phyloP scores from a whole-genome alignment of 345 rosid species.

The Eucalyptus pumila region DNA sequence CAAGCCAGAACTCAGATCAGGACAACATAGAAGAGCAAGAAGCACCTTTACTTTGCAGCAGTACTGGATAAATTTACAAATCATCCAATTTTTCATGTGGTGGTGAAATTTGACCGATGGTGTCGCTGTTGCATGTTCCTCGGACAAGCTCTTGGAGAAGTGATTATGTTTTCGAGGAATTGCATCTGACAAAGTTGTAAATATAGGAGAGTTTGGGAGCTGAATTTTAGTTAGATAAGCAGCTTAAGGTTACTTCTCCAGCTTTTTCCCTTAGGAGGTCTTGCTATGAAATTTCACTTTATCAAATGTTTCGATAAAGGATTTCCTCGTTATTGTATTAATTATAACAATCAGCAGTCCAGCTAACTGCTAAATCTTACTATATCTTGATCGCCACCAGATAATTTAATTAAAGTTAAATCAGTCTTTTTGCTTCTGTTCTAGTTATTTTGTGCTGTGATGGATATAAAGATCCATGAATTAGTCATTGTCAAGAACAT shows the following conservation, averaged over 20 bases:
- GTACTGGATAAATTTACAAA: background rate
- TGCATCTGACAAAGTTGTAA: background rate
- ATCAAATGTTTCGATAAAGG: background rate
- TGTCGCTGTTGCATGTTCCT: background rate
- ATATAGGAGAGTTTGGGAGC: background rate
- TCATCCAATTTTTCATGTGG: background rate
- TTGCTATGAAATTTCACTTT: background rate
- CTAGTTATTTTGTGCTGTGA: background rate
- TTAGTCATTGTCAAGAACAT: background rate
- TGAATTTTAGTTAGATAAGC: background rate
- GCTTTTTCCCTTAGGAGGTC: background rate
- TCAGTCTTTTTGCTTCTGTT: background rate
- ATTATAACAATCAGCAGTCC: background rate
- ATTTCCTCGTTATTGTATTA: background rate
- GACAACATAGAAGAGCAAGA: slow-evolving; percentile 9
- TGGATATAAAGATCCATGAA: background rate
- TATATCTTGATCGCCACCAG: background rate
- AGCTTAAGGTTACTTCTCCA: background rate
- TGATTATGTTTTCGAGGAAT: background rate
- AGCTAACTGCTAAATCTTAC: background rate
- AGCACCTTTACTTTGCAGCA: slow-evolving; percentile 11
- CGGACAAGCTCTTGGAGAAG: background rate
- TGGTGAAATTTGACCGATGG: background rate
- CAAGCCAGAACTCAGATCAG: background rate
- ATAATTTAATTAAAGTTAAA: background rate